These are phyloP conservation scores for Colletotrichum lini DNA, from an alignment of 2,329 filamentous ascomycete species.

Conservation along the genomic window DNA sequence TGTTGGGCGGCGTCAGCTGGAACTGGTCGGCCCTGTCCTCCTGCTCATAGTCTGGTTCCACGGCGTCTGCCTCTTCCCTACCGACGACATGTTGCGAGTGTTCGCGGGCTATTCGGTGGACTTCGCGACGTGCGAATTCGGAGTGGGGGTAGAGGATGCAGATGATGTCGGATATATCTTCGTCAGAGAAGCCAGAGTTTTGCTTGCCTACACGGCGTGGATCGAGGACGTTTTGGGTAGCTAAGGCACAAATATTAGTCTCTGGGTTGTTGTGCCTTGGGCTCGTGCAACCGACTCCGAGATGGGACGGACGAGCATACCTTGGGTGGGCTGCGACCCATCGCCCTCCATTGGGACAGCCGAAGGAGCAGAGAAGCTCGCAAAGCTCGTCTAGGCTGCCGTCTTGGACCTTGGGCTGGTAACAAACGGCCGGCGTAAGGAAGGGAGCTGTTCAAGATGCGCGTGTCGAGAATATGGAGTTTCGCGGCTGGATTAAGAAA, in stretches of 20 bases:
- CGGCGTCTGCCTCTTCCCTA: slow-evolving; percentile 63
- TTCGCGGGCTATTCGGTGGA: slow-evolving; percentile 66
- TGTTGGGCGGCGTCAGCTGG: slow-evolving; percentile 64
- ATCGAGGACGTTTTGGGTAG: slow-evolving; percentile 86
- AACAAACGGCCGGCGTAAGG: slow-evolving; percentile 28
- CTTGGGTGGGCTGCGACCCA: slow-evolving; percentile 57
- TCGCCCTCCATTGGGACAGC: slow-evolving; percentile 59
- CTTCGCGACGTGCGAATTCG: slow-evolving; percentile 78
- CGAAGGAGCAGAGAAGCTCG: slow-evolving; percentile 16
- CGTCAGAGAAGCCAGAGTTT: slow-evolving; percentile 85
- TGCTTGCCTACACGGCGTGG: slow-evolving; percentile 84
- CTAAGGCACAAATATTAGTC: slow-evolving; percentile 53
- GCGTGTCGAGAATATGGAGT: slow-evolving; percentile 3
- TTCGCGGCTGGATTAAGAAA: slow-evolving; percentile 8
- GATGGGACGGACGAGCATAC: slow-evolving; percentile 45
- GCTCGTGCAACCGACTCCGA: neutral
- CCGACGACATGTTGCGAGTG: slow-evolving; percentile 65
- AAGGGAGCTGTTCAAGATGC: neutral
- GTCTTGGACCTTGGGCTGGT: slow-evolving; percentile 24
- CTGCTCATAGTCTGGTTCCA: slow-evolving; percentile 65
- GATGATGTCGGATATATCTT: slow-evolving; percentile 89
- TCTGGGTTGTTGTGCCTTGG: neutral
- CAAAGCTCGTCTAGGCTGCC: slow-evolving; percentile 38
- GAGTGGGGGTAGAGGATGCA: slow-evolving; percentile 89
- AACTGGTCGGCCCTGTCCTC: slow-evolving; percentile 67